Conservation (phyloP, 2,329 filamentous ascomycete species). For the Erysiphe pulchra region DNA sequence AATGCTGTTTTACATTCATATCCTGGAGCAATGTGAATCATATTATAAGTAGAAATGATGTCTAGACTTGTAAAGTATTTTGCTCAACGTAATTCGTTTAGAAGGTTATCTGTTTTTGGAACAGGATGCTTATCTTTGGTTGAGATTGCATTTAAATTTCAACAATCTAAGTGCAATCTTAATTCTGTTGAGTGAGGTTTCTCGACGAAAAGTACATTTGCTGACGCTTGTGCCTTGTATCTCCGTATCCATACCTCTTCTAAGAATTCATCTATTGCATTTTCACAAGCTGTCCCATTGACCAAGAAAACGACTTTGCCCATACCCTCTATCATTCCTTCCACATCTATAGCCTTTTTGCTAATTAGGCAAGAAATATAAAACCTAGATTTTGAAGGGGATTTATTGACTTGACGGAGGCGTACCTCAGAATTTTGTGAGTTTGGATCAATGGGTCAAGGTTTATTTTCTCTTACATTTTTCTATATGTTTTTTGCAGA, state of each 20-base stretch:
- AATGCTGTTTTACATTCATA: background rate
- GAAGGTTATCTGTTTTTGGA: background rate
- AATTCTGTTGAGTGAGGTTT: background rate
- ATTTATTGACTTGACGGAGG: too few species aligned
- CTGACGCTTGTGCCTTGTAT: background rate
- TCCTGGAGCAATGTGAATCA: background rate
- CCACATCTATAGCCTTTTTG: too few species aligned
- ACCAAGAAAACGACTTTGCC: too few species aligned
- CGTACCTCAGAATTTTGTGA: background rate
- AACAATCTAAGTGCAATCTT: background rate
- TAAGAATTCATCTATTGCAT: background rate
- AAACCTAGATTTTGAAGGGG: background rate
- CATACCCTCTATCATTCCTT: too few species aligned
- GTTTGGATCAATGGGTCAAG: background rate
- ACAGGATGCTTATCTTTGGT: background rate
- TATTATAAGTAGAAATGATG: background rate
- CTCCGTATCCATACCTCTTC: background rate
- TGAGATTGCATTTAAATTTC: background rate
- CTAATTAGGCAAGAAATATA: too few species aligned
- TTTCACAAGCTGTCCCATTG: too few species aligned
- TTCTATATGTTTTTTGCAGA: background rate
- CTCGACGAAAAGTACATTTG: background rate
- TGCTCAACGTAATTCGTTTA: background rate
- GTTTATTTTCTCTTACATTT: background rate
- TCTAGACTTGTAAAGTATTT: background rate